These are phyloP conservation scores for Sordariomycetes sp. DNA, from an alignment of 2,329 filamentous ascomycete genomes.

Conservation along the genomic window DNA sequence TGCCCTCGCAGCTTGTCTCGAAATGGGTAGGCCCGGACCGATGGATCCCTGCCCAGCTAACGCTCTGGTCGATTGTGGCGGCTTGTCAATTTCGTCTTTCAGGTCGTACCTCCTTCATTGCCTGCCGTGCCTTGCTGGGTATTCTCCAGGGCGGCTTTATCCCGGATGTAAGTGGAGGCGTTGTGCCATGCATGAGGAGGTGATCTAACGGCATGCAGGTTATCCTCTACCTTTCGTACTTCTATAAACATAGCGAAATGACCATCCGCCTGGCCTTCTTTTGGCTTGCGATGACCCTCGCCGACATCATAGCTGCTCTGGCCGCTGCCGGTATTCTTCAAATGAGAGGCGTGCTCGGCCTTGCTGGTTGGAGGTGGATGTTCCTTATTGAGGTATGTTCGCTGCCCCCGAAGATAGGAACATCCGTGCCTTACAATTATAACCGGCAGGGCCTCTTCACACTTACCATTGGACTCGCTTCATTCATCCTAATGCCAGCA, in stretches of 20 bases:
- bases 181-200: neutral
- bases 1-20: slow-evolving; percentile 49
- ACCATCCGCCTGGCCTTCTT: slow-evolving; percentile 27
- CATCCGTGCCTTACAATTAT: neutral
- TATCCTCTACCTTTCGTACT: slow-evolving; percentile 30
- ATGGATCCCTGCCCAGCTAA: slow-evolving; percentile 50
- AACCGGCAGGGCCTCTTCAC: slow-evolving; percentile 23
- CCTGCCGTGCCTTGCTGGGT: slow-evolving; percentile 25
- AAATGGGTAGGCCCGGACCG: slow-evolving; percentile 48
- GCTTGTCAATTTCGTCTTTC: slow-evolving; percentile 31
- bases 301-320: slow-evolving; percentile 26
- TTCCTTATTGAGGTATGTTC: slow-evolving; percentile 42
- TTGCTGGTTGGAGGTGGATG: slow-evolving; percentile 34
- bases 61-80: slow-evolving; percentile 43
- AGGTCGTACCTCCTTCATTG: slow-evolving; percentile 25
- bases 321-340: slow-evolving; percentile 27
- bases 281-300: slow-evolving; percentile 27
- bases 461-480: slow-evolving; percentile 35
- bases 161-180: slow-evolving; percentile 22
- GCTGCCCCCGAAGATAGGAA: neutral
- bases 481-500: slow-evolving; percentile 44
- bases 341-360: slow-evolving; percentile 22
- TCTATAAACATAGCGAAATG: slow-evolving; percentile 28
- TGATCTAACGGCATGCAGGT: neutral
- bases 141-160: slow-evolving; percentile 35